Conservation (phyloP, 768 basidiomycete species). For the Suillus occidentalis region DNA sequence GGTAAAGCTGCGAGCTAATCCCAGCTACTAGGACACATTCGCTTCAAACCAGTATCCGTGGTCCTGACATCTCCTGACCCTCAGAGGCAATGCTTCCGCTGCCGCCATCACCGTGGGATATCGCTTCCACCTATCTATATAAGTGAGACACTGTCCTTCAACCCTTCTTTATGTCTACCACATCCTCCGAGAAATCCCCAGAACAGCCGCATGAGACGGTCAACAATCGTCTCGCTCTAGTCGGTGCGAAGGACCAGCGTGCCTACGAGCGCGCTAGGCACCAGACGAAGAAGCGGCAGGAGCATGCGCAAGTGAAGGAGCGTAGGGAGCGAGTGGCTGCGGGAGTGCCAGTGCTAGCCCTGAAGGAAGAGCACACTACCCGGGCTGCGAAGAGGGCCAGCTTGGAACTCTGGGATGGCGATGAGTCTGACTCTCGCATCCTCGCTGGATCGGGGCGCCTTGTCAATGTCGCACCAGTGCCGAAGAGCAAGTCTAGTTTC, state of each 20-base stretch:
- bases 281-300: constrained; percentile 31
- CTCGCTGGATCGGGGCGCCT: not conserved
- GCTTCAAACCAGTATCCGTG: not conserved
- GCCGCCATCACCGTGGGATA: constrained; percentile 14
- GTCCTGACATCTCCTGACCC: not conserved
- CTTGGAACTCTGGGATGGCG: constrained; percentile 32
- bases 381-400: constrained; percentile 26
- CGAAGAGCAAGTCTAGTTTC: constrained; percentile 12
- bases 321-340: constrained; percentile 30
- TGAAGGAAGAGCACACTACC: constrained; percentile 16
- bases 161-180: constrained; percentile 29
- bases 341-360: constrained; percentile 13
- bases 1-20: not conserved
- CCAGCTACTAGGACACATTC: not conserved
- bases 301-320: constrained; percentile 30
- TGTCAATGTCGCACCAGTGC: not conserved
- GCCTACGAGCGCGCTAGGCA: constrained; percentile 35
- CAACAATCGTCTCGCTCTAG: constrained; percentile 17
- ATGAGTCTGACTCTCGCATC: constrained; percentile 11
- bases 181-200: constrained; percentile 23
- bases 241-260: constrained; percentile 28
- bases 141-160: constrained; percentile 17
- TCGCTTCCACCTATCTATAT: constrained; percentile 27
- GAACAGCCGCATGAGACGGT: constrained; percentile 19
- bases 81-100: not conserved